Conservation (phyloP, 2,329 filamentous ascomycete species). For the Ambrosiella cleistominuta region DNA sequence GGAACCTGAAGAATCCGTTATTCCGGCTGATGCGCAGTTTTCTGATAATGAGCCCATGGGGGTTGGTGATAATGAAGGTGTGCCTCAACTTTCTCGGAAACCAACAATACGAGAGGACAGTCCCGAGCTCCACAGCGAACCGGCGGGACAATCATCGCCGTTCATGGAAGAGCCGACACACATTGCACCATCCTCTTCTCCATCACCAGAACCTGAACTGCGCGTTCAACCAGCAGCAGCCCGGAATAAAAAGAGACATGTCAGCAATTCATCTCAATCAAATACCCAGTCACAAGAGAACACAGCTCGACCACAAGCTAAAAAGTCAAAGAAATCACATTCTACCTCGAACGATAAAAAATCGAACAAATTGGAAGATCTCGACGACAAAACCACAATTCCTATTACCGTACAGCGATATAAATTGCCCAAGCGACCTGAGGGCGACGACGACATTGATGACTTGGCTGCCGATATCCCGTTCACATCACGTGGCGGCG, state of each 20-base stretch:
- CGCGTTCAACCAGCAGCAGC: not conserved
- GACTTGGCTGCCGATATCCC: slow-evolving; percentile 34
- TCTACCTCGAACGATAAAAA: not conserved
- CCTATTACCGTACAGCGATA: slow-evolving; percentile 45
- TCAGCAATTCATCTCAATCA: not conserved
- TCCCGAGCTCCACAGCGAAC: not conserved
- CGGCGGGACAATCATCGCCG: not conserved
- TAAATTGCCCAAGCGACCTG: slow-evolving; percentile 24
- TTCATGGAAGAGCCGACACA: slow-evolving; percentile 2
- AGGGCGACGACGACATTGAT: slow-evolving; percentile 22
- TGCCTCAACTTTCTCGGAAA: slow-evolving; percentile 16
- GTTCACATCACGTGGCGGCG: slow-evolving; percentile 33
- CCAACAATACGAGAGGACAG: slow-evolving; percentile 18
- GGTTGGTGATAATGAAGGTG: slow-evolving; percentile 23
- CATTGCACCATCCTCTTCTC: not conserved
- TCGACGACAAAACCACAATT: slow-evolving; percentile 18
- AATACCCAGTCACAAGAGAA: not conserved
- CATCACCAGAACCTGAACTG: not conserved
- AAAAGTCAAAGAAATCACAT: not conserved
- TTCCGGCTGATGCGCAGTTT: slow-evolving; percentile 15
- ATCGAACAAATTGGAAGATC: not conserved
- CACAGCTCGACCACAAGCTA: not conserved
- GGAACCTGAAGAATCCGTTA: slow-evolving; percentile 14
- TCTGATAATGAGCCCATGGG: slow-evolving; percentile 25
- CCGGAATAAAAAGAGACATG: not conserved